Evolutionary conservation across 805 yeast genomes (phyloP), one percentile per base, ranked within the genome.

Genomic region (Nakazawaea sp.): DNA sequence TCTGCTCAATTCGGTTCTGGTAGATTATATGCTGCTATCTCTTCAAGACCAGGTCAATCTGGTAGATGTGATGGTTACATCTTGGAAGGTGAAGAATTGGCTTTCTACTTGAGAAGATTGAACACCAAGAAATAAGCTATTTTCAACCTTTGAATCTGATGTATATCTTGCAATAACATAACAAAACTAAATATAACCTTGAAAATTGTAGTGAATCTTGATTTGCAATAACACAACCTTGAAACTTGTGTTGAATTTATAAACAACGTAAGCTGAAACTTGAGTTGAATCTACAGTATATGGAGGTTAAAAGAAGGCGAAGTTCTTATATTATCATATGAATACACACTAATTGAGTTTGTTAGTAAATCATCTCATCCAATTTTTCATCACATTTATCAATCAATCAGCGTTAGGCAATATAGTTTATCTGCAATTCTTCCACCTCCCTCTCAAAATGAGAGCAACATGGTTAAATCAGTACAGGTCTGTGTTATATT

Each of bases 21-120:
- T 80, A 89, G 90, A 76, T 83, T 92, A 63, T 92, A 92, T 80
- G 98, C 98, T 70, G 78, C 77, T 70, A 87, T 92, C 68, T 88
- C 98, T 55, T 92, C 98, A 44, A 88, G 98, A 81, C 98, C 98
- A 70, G 98, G 98, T 73, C 98, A 92, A 81, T 84, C 95, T 56
- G 98, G 98, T 74, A 94, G 98, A 79, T 82, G 88, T 76, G 98
- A 92, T 71, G 98, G 98, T 75, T 92, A 92, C 94, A 83, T 92
- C 75, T 85, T 92, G 70, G 98, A 92, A 81, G 98, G 98, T 76
- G 98, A 92, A 71, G 98, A 92, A 78, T 87, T 92, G 73, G 97
- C 97, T 70, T 92, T 92, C 95, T 92, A 92, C 96, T 82, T 92
- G 72, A 88, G 96, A 83, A 90, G 96, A 87, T 79, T 92, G 75